Conservation (phyloP, 1,284 basidiomycete species). For the Entoloma clypeatum region DNA sequence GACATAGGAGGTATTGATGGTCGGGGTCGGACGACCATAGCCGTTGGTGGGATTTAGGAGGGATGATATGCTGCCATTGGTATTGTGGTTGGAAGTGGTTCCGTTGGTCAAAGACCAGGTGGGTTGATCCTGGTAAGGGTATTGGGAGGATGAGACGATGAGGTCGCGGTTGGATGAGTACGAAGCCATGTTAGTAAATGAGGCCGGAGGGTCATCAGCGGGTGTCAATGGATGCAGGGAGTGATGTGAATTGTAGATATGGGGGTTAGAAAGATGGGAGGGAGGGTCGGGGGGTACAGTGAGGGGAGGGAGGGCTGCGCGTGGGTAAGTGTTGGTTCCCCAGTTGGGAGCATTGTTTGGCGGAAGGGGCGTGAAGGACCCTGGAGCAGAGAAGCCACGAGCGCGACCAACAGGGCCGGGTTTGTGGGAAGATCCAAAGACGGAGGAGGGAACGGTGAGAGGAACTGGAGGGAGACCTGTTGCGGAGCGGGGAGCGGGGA, state of each 20-base stretch:
- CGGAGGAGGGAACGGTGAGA: conserved; percentile 51
- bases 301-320: conserved; percentile 72
- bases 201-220: conserved; percentile 59
- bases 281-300: conserved; percentile 73
- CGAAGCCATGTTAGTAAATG: conserved; percentile 54
- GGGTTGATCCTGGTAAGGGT: conserved; percentile 51
- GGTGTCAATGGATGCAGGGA: conserved; percentile 62
- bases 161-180: conserved; percentile 43
- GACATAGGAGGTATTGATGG: conserved; percentile 66
- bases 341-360: conserved; percentile 53
- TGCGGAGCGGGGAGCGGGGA: conserved; percentile 70
- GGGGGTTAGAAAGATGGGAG: conserved; percentile 50
- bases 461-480: conserved; percentile 61
- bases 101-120: conserved; percentile 58
- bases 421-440: conserved; percentile 37
- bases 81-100: conserved; percentile 56
- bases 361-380: conserved; percentile 65
- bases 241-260: conserved; percentile 57
- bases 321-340: conserved; percentile 56
- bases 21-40: conserved; percentile 57
- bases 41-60: conserved; percentile 70
- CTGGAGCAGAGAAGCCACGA: conserved; percentile 77
- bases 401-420: conserved; percentile 51
- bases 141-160: conserved; percentile 53
- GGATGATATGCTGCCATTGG: conserved; percentile 72